Percentiles rank a stretch among this genome's conserved stretches.
Evolutionary conservation across 106 monocot species (phyloP).

Genomic region (Apostasia shenzhenica): DNA sequence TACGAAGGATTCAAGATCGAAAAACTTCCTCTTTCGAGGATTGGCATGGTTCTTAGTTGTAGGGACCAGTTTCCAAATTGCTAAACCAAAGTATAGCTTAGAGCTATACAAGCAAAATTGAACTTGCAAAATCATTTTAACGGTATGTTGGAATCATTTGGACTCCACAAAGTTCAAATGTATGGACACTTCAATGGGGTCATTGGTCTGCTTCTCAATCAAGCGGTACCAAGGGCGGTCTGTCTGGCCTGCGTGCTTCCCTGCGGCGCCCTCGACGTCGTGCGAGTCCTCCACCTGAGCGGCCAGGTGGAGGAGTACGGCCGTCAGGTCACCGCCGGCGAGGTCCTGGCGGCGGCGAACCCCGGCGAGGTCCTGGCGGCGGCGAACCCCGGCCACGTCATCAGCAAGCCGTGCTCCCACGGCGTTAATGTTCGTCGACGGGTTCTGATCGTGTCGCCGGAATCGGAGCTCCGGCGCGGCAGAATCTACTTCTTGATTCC

Average conservation of each 20-base stretch:
- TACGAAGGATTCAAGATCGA: too few relatives aligned
- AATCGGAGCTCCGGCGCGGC: constrained; percentile 48
- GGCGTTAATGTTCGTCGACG: constrained; percentile 26
- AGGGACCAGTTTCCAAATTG: too few relatives aligned
- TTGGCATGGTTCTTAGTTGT: too few relatives aligned
- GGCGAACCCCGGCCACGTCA: constrained; percentile 60
- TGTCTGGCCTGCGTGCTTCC: constrained; percentile 69
- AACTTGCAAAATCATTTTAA: too few relatives aligned
- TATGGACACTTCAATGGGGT: too few relatives aligned
- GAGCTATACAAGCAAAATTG: too few relatives aligned
- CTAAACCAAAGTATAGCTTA: too few relatives aligned
- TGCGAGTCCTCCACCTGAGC: constrained; percentile 57
- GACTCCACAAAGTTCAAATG: too few relatives aligned
- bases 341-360: constrained; percentile 48
- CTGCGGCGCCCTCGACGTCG: constrained; percentile 55
- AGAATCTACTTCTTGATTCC: constrained; percentile 64
- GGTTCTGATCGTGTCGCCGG: constrained; percentile 45
- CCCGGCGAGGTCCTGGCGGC: constrained; percentile 39
- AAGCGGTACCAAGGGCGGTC: neutral
- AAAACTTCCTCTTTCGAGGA: too few relatives aligned
- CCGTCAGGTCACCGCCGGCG: constrained; percentile 38
- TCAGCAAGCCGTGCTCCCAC: constrained; percentile 41
- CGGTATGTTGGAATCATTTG: too few relatives aligned
- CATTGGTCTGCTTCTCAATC: too few relatives aligned
- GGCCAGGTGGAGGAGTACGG: constrained; percentile 71